These are phyloP conservation scores for Dysphania ambrosioides DNA, from an alignment of 148 eudicot species.

Conservation along the genomic window DNA sequence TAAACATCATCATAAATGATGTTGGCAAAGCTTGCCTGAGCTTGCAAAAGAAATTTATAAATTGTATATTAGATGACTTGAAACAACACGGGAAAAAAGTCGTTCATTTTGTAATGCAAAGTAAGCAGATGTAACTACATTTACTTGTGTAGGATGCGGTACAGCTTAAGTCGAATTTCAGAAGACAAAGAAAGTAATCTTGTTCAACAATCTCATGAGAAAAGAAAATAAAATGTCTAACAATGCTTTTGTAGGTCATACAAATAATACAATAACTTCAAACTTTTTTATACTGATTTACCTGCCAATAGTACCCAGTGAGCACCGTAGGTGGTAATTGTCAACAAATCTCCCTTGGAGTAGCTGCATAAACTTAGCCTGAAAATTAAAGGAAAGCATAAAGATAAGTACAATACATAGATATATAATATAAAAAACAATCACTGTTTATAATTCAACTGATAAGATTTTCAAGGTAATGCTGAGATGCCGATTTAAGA, in stretches of 20 bases:
- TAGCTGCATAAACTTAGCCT: slow-evolving; percentile 66
- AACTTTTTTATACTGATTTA: no score
- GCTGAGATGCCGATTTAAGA: not conserved
- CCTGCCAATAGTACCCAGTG: slow-evolving; percentile 52
- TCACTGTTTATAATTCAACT: not conserved
- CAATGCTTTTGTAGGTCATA: not conserved
- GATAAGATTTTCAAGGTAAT: no score
- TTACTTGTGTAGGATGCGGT: not conserved
- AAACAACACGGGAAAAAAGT: not conserved
- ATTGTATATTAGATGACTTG: not conserved
- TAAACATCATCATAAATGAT: slow-evolving; percentile 38
- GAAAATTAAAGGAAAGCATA: slow-evolving; percentile 20
- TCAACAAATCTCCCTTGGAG: slow-evolving; percentile 49
- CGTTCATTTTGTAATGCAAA: not conserved
- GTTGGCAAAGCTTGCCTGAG: slow-evolving; percentile 41
- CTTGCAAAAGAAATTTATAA: slow-evolving; percentile 17
- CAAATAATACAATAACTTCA: no score
- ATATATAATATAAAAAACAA: not conserved
- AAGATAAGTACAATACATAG: not conserved
- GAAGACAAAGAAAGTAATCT: no score
- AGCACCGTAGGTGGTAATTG: slow-evolving; percentile 46
- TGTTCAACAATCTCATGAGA: not conserved
- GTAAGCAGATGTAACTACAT: not conserved
- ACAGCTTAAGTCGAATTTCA: not conserved
- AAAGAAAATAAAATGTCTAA: not conserved